Evolutionary conservation across 441 rosid genomes (phyloP).

Genomic region (Euphorbia corollata): DNA sequence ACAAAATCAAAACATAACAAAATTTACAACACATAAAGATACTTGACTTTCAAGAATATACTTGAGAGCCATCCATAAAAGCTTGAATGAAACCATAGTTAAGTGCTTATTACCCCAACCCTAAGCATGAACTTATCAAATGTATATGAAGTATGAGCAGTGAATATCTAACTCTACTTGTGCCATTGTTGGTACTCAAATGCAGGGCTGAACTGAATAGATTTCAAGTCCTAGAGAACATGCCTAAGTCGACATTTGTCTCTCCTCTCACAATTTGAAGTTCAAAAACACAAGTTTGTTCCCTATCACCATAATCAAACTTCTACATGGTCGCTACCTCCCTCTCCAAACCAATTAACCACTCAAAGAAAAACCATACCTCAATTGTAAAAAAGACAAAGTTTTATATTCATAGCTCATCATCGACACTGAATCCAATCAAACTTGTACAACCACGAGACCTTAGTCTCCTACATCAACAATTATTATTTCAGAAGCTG

Average conservation of each 20-base stretch:
- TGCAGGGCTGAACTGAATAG: too few relatives aligned
- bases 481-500: too few relatives aligned
- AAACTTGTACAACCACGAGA: too few relatives aligned
- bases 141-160: neutral
- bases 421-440: too few relatives aligned
- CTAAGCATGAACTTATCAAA: neutral
- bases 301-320: neutral
- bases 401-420: too few relatives aligned
- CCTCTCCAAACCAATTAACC: too few relatives aligned
- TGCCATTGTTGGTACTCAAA: neutral
- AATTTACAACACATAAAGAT: neutral
- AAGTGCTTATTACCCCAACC: neutral
- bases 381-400: too few relatives aligned
- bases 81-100: neutral
- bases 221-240: too few relatives aligned
- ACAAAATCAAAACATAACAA: neutral
- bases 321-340: neutral
- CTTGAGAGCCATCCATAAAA: neutral
- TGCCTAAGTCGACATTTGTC: too few relatives aligned
- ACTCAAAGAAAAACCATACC: too few relatives aligned
- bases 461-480: too few relatives aligned
- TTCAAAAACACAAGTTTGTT: neutral
- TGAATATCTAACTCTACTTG: neutral
- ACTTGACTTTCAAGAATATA: constrained; percentile 4
- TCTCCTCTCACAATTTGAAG: neutral